These are phyloP conservation scores for Amanita subjunquillea DNA, from an alignment of 768 basidiomycete species.

Conservation along the genomic window DNA sequence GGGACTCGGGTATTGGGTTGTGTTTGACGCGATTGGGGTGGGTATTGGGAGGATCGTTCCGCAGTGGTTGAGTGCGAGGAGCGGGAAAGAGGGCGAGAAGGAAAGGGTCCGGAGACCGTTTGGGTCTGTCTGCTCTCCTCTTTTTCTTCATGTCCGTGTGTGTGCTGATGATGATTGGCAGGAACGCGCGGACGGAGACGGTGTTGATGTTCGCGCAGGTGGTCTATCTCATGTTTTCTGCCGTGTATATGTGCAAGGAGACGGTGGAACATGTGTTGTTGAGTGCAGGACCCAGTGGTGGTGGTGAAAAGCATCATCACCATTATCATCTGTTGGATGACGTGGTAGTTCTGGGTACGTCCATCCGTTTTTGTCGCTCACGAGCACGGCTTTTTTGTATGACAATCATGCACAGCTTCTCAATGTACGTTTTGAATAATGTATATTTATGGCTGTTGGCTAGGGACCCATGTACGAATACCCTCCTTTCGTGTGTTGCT, in stretches of 20 bases:
- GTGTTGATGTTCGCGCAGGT: constrained; percentile 79
- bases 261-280: constrained; percentile 87
- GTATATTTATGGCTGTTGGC: neutral
- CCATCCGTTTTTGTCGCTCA: constrained; percentile 33
- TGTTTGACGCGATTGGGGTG: constrained; percentile 88
- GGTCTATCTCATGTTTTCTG: constrained; percentile 89
- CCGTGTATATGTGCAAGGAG: constrained; percentile 96
- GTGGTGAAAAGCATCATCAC: constrained; percentile 53
- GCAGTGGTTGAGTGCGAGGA: constrained; percentile 24
- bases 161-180: constrained; percentile 14
- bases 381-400: constrained; percentile 46
- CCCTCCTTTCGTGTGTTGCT: constrained; percentile 41
- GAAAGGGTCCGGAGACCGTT: constrained; percentile 54
- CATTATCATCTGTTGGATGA: constrained; percentile 41
- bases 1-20: constrained; percentile 92
- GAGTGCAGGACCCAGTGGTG: constrained; percentile 38
- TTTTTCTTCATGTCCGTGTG: neutral
- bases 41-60: constrained; percentile 37
- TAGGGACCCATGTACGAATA: constrained; percentile 55
- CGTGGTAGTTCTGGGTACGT: constrained; percentile 29
- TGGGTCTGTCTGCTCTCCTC: constrained; percentile 16
- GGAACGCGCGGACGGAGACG: constrained; percentile 58
- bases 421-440: constrained; percentile 15
- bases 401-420: constrained; percentile 59
- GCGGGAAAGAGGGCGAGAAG: constrained; percentile 11